Percentiles rank a stretch among this genome's conserved stretches.
These are phyloP conservation scores for Suillus ampliporus DNA, from an alignment of 768 basidiomycete species.

Conservation along the genomic window DNA sequence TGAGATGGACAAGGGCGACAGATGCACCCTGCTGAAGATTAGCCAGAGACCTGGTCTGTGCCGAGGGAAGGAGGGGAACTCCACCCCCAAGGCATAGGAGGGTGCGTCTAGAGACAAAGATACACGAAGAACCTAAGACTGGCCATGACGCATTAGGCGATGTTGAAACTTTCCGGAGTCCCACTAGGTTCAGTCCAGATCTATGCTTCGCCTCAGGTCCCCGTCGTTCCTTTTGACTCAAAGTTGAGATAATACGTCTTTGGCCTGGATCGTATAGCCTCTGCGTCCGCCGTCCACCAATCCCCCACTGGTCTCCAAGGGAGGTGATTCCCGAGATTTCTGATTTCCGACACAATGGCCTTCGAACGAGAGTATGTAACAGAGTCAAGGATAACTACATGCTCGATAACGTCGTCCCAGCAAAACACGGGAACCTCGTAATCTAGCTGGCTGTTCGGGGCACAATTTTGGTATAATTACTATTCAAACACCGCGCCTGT, in stretches of 20 bases:
- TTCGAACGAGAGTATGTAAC: constrained; percentile 35
- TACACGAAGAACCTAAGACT: too few species aligned
- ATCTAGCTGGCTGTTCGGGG: not conserved
- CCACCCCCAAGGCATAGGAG: too few species aligned
- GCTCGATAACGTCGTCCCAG: not conserved
- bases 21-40: too few species aligned
- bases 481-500: not conserved
- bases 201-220: constrained; percentile 31
- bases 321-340: constrained; percentile 27
- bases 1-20: too few species aligned
- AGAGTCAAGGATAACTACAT: constrained; percentile 22
- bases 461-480: not conserved
- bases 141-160: too few species aligned
- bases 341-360: constrained; percentile 26
- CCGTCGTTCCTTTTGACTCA: constrained; percentile 55
- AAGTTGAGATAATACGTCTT: constrained; percentile 52
- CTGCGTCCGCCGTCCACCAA: constrained; percentile 25
- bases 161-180: too few species aligned
- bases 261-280: constrained; percentile 60
- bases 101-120: too few species aligned
- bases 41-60: too few species aligned
- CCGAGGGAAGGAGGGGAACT: too few species aligned
- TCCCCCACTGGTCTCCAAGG: constrained; percentile 22
- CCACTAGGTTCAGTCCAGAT: too few species aligned
- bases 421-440: not conserved